Conservation (phyloP, 257 asterid genomes). For the Capsicum pubescens region DNA sequence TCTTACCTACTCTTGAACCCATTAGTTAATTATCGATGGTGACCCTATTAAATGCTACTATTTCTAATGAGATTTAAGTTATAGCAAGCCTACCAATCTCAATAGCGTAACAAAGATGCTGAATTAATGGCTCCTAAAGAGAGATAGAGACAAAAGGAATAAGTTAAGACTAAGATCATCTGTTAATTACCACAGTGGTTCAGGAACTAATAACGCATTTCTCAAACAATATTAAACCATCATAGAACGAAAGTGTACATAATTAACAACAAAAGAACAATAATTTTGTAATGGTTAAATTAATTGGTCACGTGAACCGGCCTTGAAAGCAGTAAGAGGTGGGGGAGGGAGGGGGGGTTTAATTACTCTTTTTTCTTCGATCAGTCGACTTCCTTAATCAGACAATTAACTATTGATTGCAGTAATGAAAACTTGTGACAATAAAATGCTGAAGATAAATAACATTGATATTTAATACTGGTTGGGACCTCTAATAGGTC, state of each 20-base stretch:
- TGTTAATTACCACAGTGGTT: not conserved
- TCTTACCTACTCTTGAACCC: not conserved
- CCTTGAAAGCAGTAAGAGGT: no score
- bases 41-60: not conserved
- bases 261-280: not conserved
- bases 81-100: not conserved
- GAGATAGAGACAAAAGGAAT: not conserved
- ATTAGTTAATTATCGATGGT: not conserved
- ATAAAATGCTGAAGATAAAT: no score
- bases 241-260: no score
- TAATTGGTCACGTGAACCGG: not conserved
- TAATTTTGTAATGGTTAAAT: not conserved
- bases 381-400: no score
- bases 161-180: not conserved
- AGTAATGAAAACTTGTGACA: no score
- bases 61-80: not conserved
- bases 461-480: no score
- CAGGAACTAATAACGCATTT: not conserved
- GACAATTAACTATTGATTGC: no score
- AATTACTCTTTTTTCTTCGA: no score
- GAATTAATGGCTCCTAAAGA: slow-evolving; percentile 5
- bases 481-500: no score
- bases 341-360: no score
- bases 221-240: not conserved
- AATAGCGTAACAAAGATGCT: not conserved